Evolutionary conservation across 2,329 filamentous ascomycete species (phyloP).

Genomic region (Botryotinia narcissicola): DNA sequence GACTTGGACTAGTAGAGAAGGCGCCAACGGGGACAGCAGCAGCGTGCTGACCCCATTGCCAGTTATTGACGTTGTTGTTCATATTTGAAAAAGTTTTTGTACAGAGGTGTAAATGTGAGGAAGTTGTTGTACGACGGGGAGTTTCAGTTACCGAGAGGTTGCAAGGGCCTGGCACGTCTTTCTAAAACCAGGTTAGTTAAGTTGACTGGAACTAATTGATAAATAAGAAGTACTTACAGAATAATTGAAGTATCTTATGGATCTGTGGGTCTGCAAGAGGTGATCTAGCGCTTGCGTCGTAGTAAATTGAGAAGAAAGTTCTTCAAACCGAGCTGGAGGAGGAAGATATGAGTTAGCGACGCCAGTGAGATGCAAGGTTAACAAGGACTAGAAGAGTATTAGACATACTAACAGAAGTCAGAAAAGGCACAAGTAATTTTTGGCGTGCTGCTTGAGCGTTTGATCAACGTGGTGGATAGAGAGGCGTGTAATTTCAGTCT

Average conservation of each 20-base stretch:
- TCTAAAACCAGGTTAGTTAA: background rate
- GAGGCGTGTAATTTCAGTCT: background rate
- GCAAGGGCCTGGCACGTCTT: too few species aligned
- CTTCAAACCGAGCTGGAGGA: background rate
- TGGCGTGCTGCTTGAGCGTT: background rate
- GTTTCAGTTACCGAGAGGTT: background rate
- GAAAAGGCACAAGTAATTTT: fast-evolving
- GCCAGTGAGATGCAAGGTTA: background rate
- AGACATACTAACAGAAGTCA: background rate
- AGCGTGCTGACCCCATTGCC: background rate
- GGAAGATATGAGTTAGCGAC: background rate
- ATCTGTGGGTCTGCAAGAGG: too few species aligned
- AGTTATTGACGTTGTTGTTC: background rate
- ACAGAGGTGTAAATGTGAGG: background rate
- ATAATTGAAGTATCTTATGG: background rate
- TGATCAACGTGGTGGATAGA: too few species aligned
- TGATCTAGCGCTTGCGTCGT: background rate
- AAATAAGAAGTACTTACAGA: background rate
- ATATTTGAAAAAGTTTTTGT: background rate
- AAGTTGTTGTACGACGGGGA: background rate
- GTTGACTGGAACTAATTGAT: background rate
- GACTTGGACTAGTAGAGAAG: background rate
- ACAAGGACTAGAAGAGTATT: too few species aligned
- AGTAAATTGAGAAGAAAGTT: background rate
- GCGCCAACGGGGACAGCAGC: background rate